Conservation (phyloP, 257 asterid genomes). For the Rehmannia glutinosa region DNA sequence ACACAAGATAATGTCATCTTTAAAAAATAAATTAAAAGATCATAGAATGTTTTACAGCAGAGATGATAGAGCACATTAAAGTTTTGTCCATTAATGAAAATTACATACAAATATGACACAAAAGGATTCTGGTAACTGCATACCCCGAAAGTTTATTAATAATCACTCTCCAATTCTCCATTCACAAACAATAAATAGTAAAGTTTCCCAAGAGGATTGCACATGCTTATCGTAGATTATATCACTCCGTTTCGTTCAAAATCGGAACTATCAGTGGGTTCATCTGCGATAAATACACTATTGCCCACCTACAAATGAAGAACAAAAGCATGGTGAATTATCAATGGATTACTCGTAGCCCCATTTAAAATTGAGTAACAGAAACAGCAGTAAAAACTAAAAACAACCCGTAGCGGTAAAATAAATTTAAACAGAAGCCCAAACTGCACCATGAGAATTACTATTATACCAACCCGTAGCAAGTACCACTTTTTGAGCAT, state of each 20-base stretch:
- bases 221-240: conserved; percentile 10
- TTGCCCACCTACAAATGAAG: conserved; percentile 70
- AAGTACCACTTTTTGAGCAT: no score
- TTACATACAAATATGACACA: conserved; percentile 29
- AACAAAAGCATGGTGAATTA: conserved; percentile 12
- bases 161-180: conserved; percentile 23
- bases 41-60: conserved; percentile 8
- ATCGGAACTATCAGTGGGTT: conserved; percentile 86
- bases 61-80: conserved; percentile 12
- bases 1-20: conserved; percentile 16
- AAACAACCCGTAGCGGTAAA: no score
- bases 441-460: neutral
- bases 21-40: conserved; percentile 12
- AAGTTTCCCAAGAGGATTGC: conserved; percentile 12
- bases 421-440: neutral
- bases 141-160: conserved; percentile 25
- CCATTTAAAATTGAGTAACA: no score
- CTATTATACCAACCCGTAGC: neutral
- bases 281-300: conserved; percentile 85
- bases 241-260: conserved; percentile 61
- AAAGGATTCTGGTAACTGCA: conserved; percentile 12
- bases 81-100: conserved; percentile 7
- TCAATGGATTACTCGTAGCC: neutral
- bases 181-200: conserved; percentile 11
- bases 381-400: neutral